A percentile compares a stretch with the other conserved stretches of the same genome.
phyloP scores from a whole-genome alignment of 225 moss, liverwort and hornwort genomes.

The Sphagnum tenellum region DNA sequence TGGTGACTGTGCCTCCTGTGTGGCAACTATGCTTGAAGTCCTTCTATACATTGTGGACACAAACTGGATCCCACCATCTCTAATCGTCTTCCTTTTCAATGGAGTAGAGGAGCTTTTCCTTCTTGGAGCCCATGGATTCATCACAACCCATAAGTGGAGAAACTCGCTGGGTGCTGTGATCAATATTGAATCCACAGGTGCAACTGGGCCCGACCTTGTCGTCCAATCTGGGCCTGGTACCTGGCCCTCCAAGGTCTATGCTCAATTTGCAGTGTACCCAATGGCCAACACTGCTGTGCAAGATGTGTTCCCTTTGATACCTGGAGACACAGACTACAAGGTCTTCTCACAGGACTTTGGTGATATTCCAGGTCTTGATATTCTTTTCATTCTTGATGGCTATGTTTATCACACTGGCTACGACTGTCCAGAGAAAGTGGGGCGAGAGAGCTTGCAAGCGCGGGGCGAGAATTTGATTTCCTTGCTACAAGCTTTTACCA shows the following conservation, averaged over 20 bases:
- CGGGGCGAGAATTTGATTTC: conserved; percentile 88
- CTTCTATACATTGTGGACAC: conserved; percentile 75
- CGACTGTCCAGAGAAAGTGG: conserved; percentile 74
- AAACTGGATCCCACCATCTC: conserved; percentile 83
- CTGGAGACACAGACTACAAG: conserved; percentile 93
- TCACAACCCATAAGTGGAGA: conserved; percentile 75
- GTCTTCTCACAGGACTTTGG: conserved; percentile 76
- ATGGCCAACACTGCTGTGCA: conserved; percentile 95
- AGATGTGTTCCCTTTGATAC: conserved; percentile 92
- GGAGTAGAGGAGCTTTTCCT: conserved; percentile 88
- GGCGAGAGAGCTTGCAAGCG: conserved; percentile 80
- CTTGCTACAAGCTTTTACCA: conserved; percentile 68
- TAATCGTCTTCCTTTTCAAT: conserved; percentile 90
- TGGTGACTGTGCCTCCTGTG: conserved; percentile 92
- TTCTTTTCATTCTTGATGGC: conserved; percentile 77
- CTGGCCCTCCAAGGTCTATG: conserved; percentile 94
- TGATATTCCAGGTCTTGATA: conserved; percentile 89
- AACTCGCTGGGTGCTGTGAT: conserved; percentile 80
- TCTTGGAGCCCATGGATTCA: conserved; percentile 81
- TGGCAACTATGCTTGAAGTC: conserved; percentile 87
- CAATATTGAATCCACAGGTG: conserved; percentile 87
- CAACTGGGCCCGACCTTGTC: conserved; percentile 90
- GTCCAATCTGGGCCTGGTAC: conserved; percentile 96
- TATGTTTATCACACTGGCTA: conserved; percentile 84
- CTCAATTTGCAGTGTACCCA: conserved; percentile 84